phyloP scores from a whole-genome alignment of 441 rosid genomes.

The Geranium incanum region DNA sequence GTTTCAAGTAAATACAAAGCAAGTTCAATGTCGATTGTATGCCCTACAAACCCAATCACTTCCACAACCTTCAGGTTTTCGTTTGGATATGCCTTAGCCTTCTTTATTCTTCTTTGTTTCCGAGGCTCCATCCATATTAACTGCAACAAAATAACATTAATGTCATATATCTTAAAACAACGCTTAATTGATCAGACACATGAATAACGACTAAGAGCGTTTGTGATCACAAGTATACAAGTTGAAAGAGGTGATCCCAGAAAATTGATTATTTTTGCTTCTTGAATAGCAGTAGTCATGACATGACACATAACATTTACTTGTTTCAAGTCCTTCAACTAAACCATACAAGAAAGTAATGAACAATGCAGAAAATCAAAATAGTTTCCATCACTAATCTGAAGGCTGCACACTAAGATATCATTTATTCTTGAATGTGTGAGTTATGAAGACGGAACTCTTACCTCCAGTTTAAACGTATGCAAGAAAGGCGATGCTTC shows the following conservation, averaged over 20 bases:
- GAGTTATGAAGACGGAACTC: not conserved
- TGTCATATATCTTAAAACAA: not conserved
- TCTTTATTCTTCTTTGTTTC: slow-evolving; percentile 10
- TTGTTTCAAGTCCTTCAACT: too few species aligned
- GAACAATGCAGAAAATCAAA: not conserved
- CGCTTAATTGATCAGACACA: not conserved
- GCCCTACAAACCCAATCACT: slow-evolving; percentile 8
- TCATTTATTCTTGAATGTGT: not conserved
- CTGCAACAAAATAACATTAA: not conserved
- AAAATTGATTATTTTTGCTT: too few species aligned
- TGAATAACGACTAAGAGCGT: too few species aligned
- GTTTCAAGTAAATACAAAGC: slow-evolving; percentile 11
- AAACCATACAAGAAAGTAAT: not conserved
- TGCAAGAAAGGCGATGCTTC: slow-evolving; percentile 12
- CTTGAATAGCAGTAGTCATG: too few species aligned
- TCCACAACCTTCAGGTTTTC: slow-evolving; percentile 9
- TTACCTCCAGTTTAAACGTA: slow-evolving; percentile 8
- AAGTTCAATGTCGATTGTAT: slow-evolving; percentile 8
- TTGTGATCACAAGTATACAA: not conserved
- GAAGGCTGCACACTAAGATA: not conserved
- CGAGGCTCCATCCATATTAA: slow-evolving; percentile 10
- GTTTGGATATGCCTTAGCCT: not conserved
- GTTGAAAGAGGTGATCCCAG: not conserved
- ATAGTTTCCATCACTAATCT: not conserved
- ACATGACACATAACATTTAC: too few species aligned